These are phyloP conservation scores for Neophaeococcomyces aloes DNA, from an alignment of 2,329 filamentous ascomycete species.

Conservation along the genomic window DNA sequence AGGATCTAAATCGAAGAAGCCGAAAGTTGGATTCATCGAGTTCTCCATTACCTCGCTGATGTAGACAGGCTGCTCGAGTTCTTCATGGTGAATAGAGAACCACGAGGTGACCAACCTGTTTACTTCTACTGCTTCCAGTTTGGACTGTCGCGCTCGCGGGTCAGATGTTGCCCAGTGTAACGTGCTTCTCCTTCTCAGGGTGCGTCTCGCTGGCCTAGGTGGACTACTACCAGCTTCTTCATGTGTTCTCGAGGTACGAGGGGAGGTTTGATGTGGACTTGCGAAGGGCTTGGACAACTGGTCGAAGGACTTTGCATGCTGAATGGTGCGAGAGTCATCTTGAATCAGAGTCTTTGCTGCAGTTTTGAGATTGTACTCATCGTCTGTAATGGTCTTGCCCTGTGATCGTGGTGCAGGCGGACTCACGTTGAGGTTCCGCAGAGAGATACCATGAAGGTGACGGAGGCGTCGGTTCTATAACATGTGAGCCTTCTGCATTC, in stretches of 20 bases:
- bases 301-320: constrained; percentile 51
- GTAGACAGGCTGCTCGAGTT: constrained; percentile 64
- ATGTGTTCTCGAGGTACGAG: constrained; percentile 15
- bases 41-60: constrained; percentile 71
- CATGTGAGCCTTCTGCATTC: background rate
- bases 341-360: constrained; percentile 54
- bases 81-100: constrained; percentile 68
- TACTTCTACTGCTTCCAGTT: constrained; percentile 61
- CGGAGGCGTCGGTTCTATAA: constrained; percentile 72
- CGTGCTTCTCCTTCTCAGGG: constrained; percentile 46
- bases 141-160: constrained; percentile 56
- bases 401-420: constrained; percentile 41
- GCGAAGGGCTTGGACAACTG: constrained; percentile 34
- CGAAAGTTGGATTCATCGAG: constrained; percentile 86
- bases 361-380: constrained; percentile 56
- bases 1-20: constrained; percentile 64
- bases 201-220: constrained; percentile 28
- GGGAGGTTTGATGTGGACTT: constrained; percentile 1
- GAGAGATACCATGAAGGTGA: constrained; percentile 74
- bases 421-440: constrained; percentile 71
- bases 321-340: constrained; percentile 38
- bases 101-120: constrained; percentile 74
- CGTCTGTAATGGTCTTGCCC: constrained; percentile 61
- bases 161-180: constrained; percentile 53
- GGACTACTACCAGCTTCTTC: constrained; percentile 16